Percentiles rank a stretch among this genome's conserved stretches.
Evolutionary conservation across 2,329 filamentous ascomycete species (phyloP).

Genomic region (Aspergillus aculeatus): DNA sequence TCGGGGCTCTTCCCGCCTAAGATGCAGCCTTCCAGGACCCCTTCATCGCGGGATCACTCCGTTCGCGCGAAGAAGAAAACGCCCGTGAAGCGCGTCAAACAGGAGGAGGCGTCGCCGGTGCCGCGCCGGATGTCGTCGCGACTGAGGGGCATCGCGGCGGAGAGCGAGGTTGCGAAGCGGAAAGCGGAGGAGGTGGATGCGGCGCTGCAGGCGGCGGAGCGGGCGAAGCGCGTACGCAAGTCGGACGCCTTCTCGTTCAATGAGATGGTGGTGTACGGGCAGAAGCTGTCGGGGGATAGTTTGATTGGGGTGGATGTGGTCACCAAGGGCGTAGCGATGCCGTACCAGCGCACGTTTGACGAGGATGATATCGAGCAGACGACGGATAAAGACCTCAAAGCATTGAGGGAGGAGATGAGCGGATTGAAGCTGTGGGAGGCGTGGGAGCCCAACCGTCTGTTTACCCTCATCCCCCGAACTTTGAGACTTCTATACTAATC

Average conservation of each 20-base stretch:
- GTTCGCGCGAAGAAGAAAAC: conserved; percentile 47
- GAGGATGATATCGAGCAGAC: conserved; percentile 81
- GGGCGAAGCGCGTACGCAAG: conserved; percentile 63
- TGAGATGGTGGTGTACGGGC: conserved; percentile 77
- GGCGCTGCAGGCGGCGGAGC: conserved; percentile 56
- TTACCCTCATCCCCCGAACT: not conserved
- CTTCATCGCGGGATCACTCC: conserved; percentile 45
- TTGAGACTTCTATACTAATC: not conserved
- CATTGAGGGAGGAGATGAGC: conserved; percentile 73
- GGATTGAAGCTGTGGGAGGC: conserved; percentile 76
- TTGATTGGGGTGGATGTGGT: conserved; percentile 63
- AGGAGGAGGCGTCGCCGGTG: conserved; percentile 54
- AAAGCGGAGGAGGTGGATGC: conserved; percentile 66
- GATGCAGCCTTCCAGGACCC: conserved; percentile 43
- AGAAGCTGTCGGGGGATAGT: conserved; percentile 66
- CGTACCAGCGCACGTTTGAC: conserved; percentile 80
- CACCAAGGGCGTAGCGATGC: conserved; percentile 66
- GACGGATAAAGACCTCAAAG: conserved; percentile 70
- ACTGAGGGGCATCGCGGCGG: conserved; percentile 61
- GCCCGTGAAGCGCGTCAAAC: conserved; percentile 60
- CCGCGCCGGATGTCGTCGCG: conserved; percentile 63
- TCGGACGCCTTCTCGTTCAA: conserved; percentile 68
- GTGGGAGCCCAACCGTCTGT: conserved; percentile 74
- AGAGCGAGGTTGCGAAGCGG: conserved; percentile 66
- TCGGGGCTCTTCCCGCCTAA: conserved; percentile 64